A percentile compares a stretch with the other conserved stretches of the same genome.
phyloP scores from a whole-genome alignment of 2,329 filamentous ascomycete species.

The Tolypocladium tundrense region DNA sequence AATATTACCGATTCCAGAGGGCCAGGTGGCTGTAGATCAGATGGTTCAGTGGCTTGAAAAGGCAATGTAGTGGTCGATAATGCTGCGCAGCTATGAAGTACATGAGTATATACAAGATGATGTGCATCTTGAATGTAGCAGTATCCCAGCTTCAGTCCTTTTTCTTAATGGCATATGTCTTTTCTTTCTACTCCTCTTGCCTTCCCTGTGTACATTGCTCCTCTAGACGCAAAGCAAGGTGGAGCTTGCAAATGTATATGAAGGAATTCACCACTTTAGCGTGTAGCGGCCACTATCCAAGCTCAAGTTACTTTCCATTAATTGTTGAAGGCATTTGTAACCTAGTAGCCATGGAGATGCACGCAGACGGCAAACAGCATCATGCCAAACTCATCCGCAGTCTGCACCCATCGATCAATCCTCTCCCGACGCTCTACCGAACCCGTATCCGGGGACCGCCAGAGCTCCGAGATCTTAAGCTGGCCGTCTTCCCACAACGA shows the following conservation, averaged over 20 bases:
- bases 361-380: slow-evolving; percentile 36
- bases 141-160: too few relatives aligned
- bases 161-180: too few relatives aligned
- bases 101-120: too few relatives aligned
- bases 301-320: too few relatives aligned
- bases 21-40: not conserved
- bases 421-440: slow-evolving; percentile 21
- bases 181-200: too few relatives aligned
- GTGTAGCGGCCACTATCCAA: too few relatives aligned
- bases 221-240: too few relatives aligned
- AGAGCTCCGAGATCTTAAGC: slow-evolving; percentile 40
- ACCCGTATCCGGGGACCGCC: slow-evolving; percentile 26
- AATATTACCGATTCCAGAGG: not conserved
- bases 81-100: not conserved
- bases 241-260: too few relatives aligned
- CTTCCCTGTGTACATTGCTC: too few relatives aligned
- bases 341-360: slow-evolving; percentile 5
- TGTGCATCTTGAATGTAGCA: too few relatives aligned
- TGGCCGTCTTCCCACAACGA: slow-evolving; percentile 27
- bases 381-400: slow-evolving; percentile 41
- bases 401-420: slow-evolving; percentile 38
- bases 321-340: too few relatives aligned
- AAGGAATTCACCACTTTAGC: too few relatives aligned
- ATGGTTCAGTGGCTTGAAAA: not conserved
- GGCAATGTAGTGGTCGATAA: not conserved